phyloP scores from a whole-genome alignment of 371 early-diverging fungal genomes.

The Mucor piriformis region DNA sequence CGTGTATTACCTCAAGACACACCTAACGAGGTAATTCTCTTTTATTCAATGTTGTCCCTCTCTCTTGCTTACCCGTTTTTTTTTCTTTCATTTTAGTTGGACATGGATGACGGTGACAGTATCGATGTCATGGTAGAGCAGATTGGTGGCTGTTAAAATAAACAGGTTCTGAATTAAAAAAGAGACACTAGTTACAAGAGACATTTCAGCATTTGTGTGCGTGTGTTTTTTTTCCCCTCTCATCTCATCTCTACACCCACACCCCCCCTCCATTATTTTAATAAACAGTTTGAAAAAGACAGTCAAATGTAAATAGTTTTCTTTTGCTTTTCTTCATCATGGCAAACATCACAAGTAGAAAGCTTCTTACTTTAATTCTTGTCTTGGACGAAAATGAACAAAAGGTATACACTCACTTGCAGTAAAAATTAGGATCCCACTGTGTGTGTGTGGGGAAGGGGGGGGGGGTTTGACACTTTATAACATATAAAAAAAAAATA shows the following conservation, averaged over 20 bases:
- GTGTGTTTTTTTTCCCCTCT: not conserved
- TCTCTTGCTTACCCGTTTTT: not conserved
- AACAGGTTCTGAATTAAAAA: not conserved
- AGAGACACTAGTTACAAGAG: not conserved
- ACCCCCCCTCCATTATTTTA: not conserved
- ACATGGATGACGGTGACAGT: constrained; percentile 94
- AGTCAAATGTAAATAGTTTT: not conserved
- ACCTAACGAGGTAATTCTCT: constrained; percentile 72
- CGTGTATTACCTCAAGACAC: constrained; percentile 78
- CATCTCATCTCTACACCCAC: not conserved
- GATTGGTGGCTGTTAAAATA: constrained; percentile 68
- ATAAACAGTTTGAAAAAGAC: not conserved
- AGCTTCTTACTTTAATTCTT: constrained; percentile 39
- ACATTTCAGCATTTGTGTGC: not conserved
- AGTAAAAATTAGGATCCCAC: not conserved
- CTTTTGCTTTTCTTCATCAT: not conserved
- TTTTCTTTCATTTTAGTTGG: constrained; percentile 62
- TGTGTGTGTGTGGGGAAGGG: no score
- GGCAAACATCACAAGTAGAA: constrained; percentile 24
- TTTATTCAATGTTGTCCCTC: not conserved
- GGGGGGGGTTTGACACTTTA: not conserved
- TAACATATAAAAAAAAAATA: constrained; percentile 10
- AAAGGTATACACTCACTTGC: constrained; percentile 19
- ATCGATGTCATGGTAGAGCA: constrained; percentile 94
- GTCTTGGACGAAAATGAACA: constrained; percentile 24